Conservation (phyloP, 78 protist species). For the Bigelowiella natans region DNA sequence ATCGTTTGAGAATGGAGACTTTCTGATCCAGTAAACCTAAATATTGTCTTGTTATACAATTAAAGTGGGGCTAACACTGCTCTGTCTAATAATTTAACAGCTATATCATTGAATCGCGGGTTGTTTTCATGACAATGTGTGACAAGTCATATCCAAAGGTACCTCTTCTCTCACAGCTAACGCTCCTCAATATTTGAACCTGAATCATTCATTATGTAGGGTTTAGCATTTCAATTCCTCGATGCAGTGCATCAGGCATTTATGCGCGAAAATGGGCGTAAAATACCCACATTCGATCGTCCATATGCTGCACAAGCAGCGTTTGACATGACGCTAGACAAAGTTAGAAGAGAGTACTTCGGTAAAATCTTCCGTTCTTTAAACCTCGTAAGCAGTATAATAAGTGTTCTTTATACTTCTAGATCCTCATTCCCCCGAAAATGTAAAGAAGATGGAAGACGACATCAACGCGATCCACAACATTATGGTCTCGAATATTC, state of each 20-base stretch:
- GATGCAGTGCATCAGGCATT: neutral
- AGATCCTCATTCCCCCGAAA: neutral
- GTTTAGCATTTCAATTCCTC: neutral
- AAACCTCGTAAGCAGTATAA: neutral
- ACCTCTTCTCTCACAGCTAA: too few species aligned
- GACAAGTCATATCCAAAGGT: neutral
- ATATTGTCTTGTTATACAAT: too few species aligned
- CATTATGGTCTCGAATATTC: neutral
- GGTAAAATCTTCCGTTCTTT: neutral
- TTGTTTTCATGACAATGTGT: neutral
- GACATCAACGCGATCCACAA: neutral
- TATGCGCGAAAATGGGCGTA: neutral
- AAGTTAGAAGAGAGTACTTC: neutral
- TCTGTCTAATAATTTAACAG: too few species aligned
- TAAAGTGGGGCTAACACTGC: too few species aligned
- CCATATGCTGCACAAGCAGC: neutral
- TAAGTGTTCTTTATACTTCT: neutral
- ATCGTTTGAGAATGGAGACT: neutral
- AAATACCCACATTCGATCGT: neutral
- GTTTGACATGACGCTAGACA: neutral
- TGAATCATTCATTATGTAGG: neutral
- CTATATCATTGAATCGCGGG: neutral
- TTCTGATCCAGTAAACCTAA: neutral
- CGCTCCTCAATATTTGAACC: neutral
- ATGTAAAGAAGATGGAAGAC: neutral